Percentiles rank a stretch among this genome's conserved stretches.
phyloP scores from a whole-genome alignment of 768 basidiomycete genomes.

The Pleurotus tuoliensis region DNA sequence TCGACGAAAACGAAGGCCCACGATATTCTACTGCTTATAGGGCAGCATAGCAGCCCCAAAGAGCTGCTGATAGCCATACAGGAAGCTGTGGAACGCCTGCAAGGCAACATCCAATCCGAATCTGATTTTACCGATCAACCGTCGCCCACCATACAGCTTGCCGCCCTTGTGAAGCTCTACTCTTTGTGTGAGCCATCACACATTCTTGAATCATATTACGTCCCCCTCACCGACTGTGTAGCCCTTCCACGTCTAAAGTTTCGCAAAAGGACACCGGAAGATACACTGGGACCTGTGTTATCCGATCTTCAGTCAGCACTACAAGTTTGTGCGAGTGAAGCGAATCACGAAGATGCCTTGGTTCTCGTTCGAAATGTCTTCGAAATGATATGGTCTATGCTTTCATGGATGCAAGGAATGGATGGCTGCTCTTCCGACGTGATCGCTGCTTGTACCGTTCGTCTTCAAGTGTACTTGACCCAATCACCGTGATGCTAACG shows the following conservation, averaged over 20 bases:
- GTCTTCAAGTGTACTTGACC: constrained; percentile 5
- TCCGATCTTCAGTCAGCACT: constrained; percentile 30
- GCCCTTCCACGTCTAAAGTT: constrained; percentile 43
- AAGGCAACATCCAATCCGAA: constrained; percentile 13
- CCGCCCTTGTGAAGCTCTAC: constrained; percentile 35
- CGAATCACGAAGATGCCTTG: constrained; percentile 28
- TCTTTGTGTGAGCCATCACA: constrained; percentile 28
- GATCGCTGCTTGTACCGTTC: constrained; percentile 24
- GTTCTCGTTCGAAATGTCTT: constrained; percentile 24
- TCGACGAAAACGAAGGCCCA: constrained; percentile 31
- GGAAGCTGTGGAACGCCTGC: constrained; percentile 39
- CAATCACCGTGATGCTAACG: background rate
- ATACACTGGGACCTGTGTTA: constrained; percentile 39
- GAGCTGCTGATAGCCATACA: constrained; percentile 45
- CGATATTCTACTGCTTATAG: constrained; percentile 37
- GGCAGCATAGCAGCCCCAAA: constrained; percentile 37
- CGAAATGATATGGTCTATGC: constrained; percentile 20
- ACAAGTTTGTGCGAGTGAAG: constrained; percentile 18
- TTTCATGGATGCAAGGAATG: constrained; percentile 27
- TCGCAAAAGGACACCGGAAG: constrained; percentile 36
- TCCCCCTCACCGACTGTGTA: constrained; percentile 14
- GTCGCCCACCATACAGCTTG: constrained; percentile 28
- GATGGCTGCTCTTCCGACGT: constrained; percentile 18
- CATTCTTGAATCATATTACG: background rate
- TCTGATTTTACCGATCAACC: constrained; percentile 15